Evolutionary conservation across 164 flowering plant genomes (phyloP), one percentile per base, ranked within the genome.

Genomic region (Magnolia sinica): DNA sequence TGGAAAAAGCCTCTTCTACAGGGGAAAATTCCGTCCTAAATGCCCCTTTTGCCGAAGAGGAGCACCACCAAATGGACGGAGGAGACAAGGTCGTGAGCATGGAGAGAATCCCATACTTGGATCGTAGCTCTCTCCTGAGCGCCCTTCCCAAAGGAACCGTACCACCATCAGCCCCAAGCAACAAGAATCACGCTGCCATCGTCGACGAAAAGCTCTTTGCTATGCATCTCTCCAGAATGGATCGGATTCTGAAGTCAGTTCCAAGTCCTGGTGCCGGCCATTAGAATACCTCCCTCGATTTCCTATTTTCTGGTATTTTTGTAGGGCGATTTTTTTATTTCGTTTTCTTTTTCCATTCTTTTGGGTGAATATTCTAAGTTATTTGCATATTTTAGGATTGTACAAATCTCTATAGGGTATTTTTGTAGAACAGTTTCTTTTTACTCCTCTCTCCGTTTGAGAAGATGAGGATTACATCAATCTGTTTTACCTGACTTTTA

Each of bases 191-290:
- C 58, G 75, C 84, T 23, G 52, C 64, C 72, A 37, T 80, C 55
- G 64, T 76, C 51, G 79, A 83, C 64, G 83, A 87, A 67, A 85
- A 86, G 83, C 89, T 88, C 80, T 77, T 86, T 59, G 78, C 85
- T 16, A 79, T 84, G 59, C 94, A 88, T 81, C 83, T 85, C 18
- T 75, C 82, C 14, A 72, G 68, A 59, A 18, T 80, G 64, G 93
- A 89, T 51, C 88, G 94, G 79, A 80, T 87, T 80, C 80, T 92
- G 2, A 80, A 80, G 50, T 91, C 97, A 1, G 93, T 91, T 7
- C 97, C 94, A 0, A 92, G 97, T 75, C 97, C 97, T 10, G 94
- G 93, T 0, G 85, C 75, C 20, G 94, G 93, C 67, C 89, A 91
- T 71, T 89, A 79, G 71, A 49, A 8, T n/a, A 52, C 22, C 74